Percentiles rank a stretch among this genome's conserved stretches.
These are phyloP conservation scores for Ormosia emarginata DNA, from an alignment of 306 rosid genomes.

Conservation along the genomic window DNA sequence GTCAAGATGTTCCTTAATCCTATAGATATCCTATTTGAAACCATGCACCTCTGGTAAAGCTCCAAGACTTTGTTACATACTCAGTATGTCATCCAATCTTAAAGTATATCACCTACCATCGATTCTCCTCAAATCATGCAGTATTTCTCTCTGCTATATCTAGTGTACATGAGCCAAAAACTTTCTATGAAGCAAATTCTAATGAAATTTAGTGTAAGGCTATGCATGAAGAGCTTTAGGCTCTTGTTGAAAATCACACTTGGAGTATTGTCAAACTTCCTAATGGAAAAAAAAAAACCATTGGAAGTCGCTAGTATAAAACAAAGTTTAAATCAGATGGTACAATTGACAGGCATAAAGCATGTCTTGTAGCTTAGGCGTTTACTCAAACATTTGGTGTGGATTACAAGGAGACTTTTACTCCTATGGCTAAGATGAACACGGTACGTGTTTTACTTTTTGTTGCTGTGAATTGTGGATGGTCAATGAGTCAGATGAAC, in stretches of 20 bases:
- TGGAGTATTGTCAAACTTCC: neutral
- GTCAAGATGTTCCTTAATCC: neutral
- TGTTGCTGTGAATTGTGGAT: neutral
- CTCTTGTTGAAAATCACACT: neutral
- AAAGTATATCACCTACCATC: neutral
- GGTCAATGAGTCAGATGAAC: neutral
- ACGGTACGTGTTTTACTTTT: neutral
- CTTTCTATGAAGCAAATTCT: neutral
- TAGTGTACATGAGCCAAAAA: neutral
- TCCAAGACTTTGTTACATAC: neutral
- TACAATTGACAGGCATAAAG: neutral
- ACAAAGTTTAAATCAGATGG: neutral
- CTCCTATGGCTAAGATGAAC: neutral
- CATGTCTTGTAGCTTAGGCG: neutral
- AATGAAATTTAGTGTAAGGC: neutral
- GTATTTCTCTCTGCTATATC: neutral
- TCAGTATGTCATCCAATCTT: neutral
- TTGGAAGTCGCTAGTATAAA: neutral
- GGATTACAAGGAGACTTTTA: neutral
- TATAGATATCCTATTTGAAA: neutral
- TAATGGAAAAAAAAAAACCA: neutral
- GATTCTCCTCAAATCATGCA: neutral
- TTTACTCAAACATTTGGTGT: neutral
- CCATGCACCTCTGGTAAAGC: neutral
- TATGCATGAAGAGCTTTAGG: neutral